phyloP scores from a whole-genome alignment of 345 rosid species.

The Sisymbrium irio region DNA sequence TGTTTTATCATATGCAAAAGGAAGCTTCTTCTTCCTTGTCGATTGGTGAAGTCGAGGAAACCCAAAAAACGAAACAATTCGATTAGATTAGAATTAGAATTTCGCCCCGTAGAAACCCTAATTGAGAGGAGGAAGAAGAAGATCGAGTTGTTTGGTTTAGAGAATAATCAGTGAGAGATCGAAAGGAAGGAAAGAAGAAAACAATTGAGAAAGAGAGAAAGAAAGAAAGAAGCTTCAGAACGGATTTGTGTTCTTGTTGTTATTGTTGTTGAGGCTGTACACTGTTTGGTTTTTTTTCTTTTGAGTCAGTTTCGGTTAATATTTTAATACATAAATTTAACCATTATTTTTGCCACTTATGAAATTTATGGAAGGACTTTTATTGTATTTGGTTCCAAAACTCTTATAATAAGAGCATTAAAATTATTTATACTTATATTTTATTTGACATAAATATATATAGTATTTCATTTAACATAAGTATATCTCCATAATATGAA shows the following conservation, averaged over 20 bases:
- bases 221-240: background rate
- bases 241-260: background rate
- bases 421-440: too few relatives aligned
- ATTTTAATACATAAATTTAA: background rate
- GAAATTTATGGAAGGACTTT: too few relatives aligned
- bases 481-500: too few relatives aligned
- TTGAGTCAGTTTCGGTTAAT: background rate
- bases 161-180: constrained; percentile 24
- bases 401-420: too few relatives aligned
- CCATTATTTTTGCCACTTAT: background rate
- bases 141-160: constrained; percentile 10
- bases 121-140: background rate
- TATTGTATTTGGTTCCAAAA: too few relatives aligned
- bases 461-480: too few relatives aligned
- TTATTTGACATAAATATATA: too few relatives aligned
- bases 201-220: background rate
- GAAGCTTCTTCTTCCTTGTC: background rate
- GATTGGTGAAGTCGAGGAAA: constrained; percentile 11
- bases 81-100: background rate
- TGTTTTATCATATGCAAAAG: background rate
- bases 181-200: constrained; percentile 5
- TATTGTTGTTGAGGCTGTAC: background rate
- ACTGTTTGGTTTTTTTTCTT: background rate
- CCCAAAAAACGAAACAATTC: background rate
- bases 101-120: background rate